Evolutionary conservation across 2,329 filamentous ascomycete species (phyloP).

Genomic region (Diplocarpon rosae): DNA sequence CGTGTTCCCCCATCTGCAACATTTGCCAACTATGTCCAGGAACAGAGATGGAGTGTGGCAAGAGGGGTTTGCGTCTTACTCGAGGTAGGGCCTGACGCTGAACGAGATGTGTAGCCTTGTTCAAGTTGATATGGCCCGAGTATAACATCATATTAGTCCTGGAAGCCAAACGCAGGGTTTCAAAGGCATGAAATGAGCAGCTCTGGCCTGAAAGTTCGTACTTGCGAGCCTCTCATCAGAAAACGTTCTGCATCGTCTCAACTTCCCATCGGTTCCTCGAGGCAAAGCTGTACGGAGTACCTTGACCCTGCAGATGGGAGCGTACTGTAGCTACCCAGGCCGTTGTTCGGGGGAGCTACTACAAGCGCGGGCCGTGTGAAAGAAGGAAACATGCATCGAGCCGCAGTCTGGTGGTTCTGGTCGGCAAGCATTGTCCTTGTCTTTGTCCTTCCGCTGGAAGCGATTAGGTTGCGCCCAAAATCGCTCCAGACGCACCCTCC

Average conservation of each 20-base stretch:
- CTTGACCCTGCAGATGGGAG: slow-evolving; percentile 7
- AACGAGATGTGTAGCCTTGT: no score
- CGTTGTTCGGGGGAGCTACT: slow-evolving; percentile 3
- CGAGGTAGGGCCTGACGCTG: no score
- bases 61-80: no score
- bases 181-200: slow-evolving; percentile 8
- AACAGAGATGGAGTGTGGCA: no score
- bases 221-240: slow-evolving; percentile 7
- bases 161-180: not conserved
- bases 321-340: slow-evolving; percentile 8
- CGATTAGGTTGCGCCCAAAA: slow-evolving; percentile 3
- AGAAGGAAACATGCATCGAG: slow-evolving; percentile 8
- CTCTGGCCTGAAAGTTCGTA: not conserved
- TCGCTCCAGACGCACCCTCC: no score
- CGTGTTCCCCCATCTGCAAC: not conserved
- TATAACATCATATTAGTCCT: no score
- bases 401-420: slow-evolving; percentile 1
- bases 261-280: slow-evolving; percentile 1
- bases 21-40: no score
- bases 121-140: no score
- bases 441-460: slow-evolving; percentile 13
- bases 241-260: slow-evolving; percentile 3
- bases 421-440: slow-evolving; percentile 10
- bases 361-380: slow-evolving; percentile 14
- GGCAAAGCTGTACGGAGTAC: slow-evolving; percentile 4